Conservation (phyloP, 306 rosid genomes). For the Hippophae tibetana region DNA sequence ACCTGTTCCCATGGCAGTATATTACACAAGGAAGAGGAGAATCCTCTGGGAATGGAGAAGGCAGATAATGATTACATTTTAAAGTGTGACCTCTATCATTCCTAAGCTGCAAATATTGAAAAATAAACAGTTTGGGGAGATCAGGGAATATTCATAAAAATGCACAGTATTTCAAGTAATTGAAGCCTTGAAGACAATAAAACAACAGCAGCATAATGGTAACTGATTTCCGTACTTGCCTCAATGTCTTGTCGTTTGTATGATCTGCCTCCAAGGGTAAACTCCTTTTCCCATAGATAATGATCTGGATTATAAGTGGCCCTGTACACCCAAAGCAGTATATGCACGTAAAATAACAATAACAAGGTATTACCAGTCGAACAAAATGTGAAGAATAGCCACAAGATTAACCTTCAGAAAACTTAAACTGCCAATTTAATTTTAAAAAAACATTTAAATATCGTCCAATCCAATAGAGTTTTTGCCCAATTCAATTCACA, state of each 20-base stretch:
- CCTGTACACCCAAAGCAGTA: conserved; percentile 41
- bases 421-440: too few species aligned
- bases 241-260: conserved; percentile 90
- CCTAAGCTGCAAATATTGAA: conserved; percentile 57
- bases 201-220: conserved; percentile 15
- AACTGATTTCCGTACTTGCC: conserved; percentile 78
- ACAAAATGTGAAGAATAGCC: conserved; percentile 9
- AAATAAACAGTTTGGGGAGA: conserved; percentile 19
- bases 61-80: conserved; percentile 87
- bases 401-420: not conserved
- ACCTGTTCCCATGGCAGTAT: conserved; percentile 99
- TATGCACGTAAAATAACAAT: conserved; percentile 9
- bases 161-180: conserved; percentile 1
- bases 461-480: too few species aligned
- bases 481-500: too few species aligned
- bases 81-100: conserved; percentile 72
- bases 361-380: conserved; percentile 5
- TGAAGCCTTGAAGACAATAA: conserved; percentile 5
- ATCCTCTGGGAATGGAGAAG: conserved; percentile 66
- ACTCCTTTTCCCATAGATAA: conserved; percentile 88
- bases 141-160: conserved; percentile 12
- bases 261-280: conserved; percentile 71
- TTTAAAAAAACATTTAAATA: too few species aligned
- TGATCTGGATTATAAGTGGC: conserved; percentile 90
- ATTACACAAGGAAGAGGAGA: conserved; percentile 83